phyloP scores from a whole-genome alignment of 495 filamentous ascomycete species.

The Neurospora cerealis region DNA sequence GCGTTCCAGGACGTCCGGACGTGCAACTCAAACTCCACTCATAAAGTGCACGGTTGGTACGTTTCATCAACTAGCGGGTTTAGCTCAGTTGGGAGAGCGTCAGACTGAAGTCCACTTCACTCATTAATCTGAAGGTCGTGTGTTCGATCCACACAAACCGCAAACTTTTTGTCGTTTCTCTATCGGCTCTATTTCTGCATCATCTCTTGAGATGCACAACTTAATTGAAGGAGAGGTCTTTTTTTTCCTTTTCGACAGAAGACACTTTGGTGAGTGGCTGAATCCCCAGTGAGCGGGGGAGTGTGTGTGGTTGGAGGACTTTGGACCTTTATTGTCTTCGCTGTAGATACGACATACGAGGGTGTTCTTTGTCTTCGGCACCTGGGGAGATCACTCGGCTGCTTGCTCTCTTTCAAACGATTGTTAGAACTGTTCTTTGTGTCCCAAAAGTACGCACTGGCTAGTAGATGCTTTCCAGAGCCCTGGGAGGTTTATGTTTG shows the following conservation, averaged over 20 bases:
- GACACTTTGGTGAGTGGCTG: rapidly evolving
- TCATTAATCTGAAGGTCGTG: not conserved
- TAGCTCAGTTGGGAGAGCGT: not conserved
- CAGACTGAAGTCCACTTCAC: no score
- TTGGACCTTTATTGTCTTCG: not conserved
- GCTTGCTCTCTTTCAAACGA: not conserved
- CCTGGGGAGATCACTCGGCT: not conserved
- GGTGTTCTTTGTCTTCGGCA: not conserved
- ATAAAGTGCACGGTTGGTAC: not conserved
- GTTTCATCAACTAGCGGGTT: not conserved
- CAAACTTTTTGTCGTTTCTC: not conserved
- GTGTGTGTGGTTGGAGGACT: not conserved
- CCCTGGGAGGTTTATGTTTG: not conserved
- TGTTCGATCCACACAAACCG: not conserved
- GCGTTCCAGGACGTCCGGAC: not conserved
- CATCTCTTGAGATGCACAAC: not conserved
- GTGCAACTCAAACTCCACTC: not conserved
- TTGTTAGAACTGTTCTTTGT: not conserved
- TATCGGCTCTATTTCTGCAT: not conserved
- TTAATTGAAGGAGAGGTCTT: not conserved
- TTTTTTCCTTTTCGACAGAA: not conserved
- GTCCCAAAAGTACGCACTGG: not conserved
- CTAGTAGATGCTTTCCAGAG: not conserved
- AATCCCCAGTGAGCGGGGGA: no score
- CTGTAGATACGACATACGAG: not conserved